Conservation (phyloP, 208 protist species). For the Angomonas deanei region DNA sequence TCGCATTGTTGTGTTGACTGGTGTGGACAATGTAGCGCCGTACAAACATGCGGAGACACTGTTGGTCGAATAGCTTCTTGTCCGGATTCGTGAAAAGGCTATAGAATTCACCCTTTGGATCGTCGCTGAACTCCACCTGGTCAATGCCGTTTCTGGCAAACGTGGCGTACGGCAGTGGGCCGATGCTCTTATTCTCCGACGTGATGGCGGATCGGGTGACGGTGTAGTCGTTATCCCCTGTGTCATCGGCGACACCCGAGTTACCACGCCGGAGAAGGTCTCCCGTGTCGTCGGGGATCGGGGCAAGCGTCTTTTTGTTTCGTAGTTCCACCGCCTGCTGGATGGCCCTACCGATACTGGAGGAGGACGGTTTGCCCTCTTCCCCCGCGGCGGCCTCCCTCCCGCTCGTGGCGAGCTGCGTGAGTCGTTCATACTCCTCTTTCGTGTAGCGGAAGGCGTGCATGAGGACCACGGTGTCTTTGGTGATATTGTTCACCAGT, state of each 20-base stretch:
- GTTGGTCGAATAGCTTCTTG: slow-evolving; percentile 58
- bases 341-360: background rate
- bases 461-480: slow-evolving; percentile 74
- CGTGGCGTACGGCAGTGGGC: slow-evolving; percentile 74
- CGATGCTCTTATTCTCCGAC: slow-evolving; percentile 31
- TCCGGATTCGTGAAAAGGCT: slow-evolving; percentile 54
- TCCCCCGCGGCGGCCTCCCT: too few species aligned
- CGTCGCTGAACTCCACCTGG: slow-evolving; percentile 57
- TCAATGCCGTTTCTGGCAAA: slow-evolving; percentile 67
- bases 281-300: background rate
- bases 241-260: background rate
- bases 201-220: too few species aligned
- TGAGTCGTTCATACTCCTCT: slow-evolving; percentile 57
- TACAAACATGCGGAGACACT: slow-evolving; percentile 82
- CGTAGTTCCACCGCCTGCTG: background rate
- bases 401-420: background rate
- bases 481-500: slow-evolving; percentile 62
- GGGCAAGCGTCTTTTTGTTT: background rate
- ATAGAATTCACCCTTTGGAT: slow-evolving; percentile 49
- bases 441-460: slow-evolving; percentile 61
- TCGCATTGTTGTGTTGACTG: slow-evolving; percentile 64
- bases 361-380: background rate
- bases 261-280: background rate
- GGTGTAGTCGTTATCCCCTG: too few species aligned
- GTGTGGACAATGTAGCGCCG: slow-evolving; percentile 79